Evolutionary conservation across 768 basidiomycete genomes (phyloP).

Genomic region (Coprinopsis strossmayeri): DNA sequence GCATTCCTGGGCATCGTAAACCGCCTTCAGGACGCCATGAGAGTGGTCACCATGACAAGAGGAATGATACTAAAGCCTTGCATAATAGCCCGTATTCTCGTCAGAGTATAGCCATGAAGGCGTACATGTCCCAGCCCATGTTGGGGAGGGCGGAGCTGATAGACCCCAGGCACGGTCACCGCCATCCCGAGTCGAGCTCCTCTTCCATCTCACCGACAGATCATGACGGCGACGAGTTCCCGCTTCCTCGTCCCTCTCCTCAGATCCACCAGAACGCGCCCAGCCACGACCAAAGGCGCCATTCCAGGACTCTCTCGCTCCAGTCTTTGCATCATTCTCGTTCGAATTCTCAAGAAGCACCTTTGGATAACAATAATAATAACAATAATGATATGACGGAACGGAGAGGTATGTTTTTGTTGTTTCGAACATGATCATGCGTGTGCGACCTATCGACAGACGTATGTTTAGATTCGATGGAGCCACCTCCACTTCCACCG

Average conservation of each 20-base stretch:
- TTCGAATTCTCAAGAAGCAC: neutral
- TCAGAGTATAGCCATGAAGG: slow-evolving; percentile 20
- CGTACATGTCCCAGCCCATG: slow-evolving; percentile 41
- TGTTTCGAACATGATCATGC: too few relatives aligned
- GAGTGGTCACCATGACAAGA: neutral
- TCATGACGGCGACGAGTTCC: neutral
- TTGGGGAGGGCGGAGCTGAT: too few relatives aligned
- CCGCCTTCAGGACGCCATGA: slow-evolving; percentile 12
- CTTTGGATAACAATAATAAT: too few relatives aligned
- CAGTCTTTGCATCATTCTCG: neutral
- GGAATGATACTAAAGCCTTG: neutral
- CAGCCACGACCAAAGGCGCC: neutral
- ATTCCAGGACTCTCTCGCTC: neutral
- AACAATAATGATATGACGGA: too few relatives aligned
- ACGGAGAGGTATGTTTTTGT: neutral
- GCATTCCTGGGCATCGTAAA: slow-evolving; percentile 21
- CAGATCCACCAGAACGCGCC: neutral
- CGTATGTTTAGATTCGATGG: neutral
- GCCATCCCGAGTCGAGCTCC: slow-evolving; percentile 10
- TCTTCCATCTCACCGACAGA: slow-evolving; percentile 3
- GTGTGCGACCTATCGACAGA: too few relatives aligned
- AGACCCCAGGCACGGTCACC: too few relatives aligned
- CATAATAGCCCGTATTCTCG: slow-evolving; percentile 5
- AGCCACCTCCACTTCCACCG: neutral
- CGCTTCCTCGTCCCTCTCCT: slow-evolving; percentile 2